Evolutionary conservation across 164 flowering plant genomes (phyloP), one percentile per base, ranked within the genome.

Genomic region (Paratinospora sagittata): DNA sequence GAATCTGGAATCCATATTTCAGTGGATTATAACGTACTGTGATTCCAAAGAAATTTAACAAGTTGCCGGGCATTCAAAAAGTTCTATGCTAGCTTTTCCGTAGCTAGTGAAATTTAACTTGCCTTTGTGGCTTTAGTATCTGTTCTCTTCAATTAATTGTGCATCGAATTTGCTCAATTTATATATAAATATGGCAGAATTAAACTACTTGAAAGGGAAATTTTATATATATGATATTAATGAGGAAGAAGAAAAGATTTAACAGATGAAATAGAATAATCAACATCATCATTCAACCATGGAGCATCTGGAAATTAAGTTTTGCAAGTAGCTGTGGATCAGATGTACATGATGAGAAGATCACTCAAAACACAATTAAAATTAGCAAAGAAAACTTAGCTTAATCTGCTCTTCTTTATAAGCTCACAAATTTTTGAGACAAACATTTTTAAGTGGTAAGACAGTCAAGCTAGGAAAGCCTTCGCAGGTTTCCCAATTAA

Each of bases 21-120:
- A 55, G 61, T 55, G 61, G 61, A 55, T 55, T 55, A n/a, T 30
- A 30, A 4, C 26, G 61, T 55, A 55, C 61, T 55, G 61, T 55
- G 24, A 55, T 55, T n/a, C 26, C 17, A n/a, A 55, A 55, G 21
- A 23, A n/a, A 55, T 30, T 30, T 2, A 19, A 8, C 24, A 55
- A 55, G 6, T 55, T n/a, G 61, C 61, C n/a, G 61, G 61, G 61
- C 19, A 55, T n/a, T n/a, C n/a, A n/a, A 55, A 55, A 3, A 6
- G 16, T 19, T 23, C 21, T n/a, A 21, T 21, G 19, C 24, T 55
- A 21, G 61, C 61, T 55, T 55, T 43, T 55, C 61, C 61, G 24
- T n/a, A 55, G 24, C 26, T 55, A 5, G 8, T 21, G 19, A 19
- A 21, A 55, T 23, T 55, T 55, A 30, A 30, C 17, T 47, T 47